Conservation (phyloP, 352 stramenopile genomes). For the Phytopythium cucurbitacearum region DNA sequence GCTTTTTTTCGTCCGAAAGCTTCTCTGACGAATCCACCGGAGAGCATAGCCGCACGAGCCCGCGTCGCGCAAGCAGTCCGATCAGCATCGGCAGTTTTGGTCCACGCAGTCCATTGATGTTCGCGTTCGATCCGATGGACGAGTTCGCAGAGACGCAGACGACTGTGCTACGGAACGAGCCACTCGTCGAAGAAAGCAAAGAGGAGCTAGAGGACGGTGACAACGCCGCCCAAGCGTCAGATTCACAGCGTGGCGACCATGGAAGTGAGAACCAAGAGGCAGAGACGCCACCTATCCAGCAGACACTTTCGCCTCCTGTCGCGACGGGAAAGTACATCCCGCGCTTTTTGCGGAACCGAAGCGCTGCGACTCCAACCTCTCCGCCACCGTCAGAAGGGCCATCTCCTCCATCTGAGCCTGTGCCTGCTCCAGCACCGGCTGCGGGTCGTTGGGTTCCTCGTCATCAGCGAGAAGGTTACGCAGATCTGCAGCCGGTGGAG, state of each 20-base stretch:
- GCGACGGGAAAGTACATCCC: conserved; percentile 65
- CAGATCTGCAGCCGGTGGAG: conserved; percentile 42
- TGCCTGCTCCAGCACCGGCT: conserved; percentile 26
- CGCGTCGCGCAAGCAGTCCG: conserved; percentile 52
- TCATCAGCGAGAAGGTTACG: conserved; percentile 51
- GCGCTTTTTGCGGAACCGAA: conserved; percentile 66
- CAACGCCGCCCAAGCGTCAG: conserved; percentile 10
- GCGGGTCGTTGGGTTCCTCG: conserved; percentile 47
- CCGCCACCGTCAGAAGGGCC: conserved; percentile 25
- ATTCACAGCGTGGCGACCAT: conserved; percentile 12
- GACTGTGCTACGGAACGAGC: conserved; percentile 3
- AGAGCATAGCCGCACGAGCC: conserved; percentile 39
- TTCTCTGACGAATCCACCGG: conserved; percentile 60
- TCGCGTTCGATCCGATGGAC: conserved; percentile 74
- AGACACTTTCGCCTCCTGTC: conserved; percentile 55
- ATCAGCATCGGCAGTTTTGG: conserved; percentile 52
- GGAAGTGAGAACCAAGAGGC: conserved; percentile 10
- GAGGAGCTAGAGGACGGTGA: conserved; percentile 16
- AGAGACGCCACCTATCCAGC: conserved; percentile 33
- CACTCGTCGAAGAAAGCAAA: conserved; percentile 18
- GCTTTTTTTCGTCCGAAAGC: conserved; percentile 37
- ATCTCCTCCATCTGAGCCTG: conserved; percentile 32
- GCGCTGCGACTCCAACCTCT: conserved; percentile 33
- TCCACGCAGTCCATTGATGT: conserved; percentile 71
- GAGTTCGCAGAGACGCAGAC: conserved; percentile 39